phyloP scores from a whole-genome alignment of 495 filamentous ascomycete species.

The Podospora anserina region DNA sequence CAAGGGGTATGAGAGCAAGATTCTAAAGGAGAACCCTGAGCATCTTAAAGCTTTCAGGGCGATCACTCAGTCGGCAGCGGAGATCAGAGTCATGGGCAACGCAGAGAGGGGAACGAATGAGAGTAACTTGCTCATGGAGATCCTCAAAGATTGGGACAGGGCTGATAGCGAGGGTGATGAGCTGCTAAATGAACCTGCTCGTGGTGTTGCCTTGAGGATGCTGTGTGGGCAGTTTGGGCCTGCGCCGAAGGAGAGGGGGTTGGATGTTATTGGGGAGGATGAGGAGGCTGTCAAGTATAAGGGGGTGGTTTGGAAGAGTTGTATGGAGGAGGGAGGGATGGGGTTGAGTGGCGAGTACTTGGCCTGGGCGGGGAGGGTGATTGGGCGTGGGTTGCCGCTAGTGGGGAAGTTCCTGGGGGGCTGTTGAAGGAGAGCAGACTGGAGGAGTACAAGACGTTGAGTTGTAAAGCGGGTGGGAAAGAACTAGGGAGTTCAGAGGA shows the following conservation, averaged over 20 bases:
- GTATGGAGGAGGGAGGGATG: conserved; percentile 48
- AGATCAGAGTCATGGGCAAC: conserved; percentile 56
- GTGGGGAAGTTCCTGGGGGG: conserved; percentile 59
- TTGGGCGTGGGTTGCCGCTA: conserved; percentile 79
- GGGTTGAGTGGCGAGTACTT: conserved; percentile 63
- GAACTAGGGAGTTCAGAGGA: conserved; percentile 45
- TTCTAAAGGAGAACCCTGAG: conserved; percentile 41
- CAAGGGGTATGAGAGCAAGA: conserved; percentile 49
- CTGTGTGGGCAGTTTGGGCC: conserved; percentile 68
- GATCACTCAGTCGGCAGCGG: conserved; percentile 61
- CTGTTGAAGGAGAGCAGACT: conserved; percentile 58
- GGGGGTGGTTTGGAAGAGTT: conserved; percentile 69
- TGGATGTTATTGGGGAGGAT: conserved; percentile 61
- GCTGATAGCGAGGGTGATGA: conserved; percentile 25
- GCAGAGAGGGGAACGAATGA: conserved; percentile 60
- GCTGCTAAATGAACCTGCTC: conserved; percentile 65
- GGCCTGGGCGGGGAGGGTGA: conserved; percentile 76
- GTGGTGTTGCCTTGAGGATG: conserved; percentile 67
- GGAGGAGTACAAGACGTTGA: conserved; percentile 38
- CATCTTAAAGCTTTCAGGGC: conserved; percentile 56
- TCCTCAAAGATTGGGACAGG: conserved; percentile 68
- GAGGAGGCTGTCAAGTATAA: conserved; percentile 57
- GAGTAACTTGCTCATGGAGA: conserved; percentile 66
- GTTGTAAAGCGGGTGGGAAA: conserved; percentile 29
- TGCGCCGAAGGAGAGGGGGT: conserved; percentile 49